Evolutionary conservation across 192 early-diverging fungal species (phyloP).

Genomic region (Coemansia sp.): DNA sequence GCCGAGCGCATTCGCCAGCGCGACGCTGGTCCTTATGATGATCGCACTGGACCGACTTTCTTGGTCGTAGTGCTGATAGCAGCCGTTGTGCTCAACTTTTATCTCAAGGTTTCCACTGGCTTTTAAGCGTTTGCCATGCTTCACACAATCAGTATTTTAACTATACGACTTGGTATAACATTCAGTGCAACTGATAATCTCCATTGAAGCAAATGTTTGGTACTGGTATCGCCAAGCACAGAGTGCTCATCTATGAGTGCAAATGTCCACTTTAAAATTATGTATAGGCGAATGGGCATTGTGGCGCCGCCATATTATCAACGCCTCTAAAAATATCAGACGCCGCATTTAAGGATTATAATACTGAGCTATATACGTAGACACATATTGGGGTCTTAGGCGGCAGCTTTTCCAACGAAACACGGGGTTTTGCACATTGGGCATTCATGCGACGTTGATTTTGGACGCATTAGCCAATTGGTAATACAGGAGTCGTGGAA

Average conservation of each 20-base stretch:
- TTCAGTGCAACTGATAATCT: too few relatives aligned
- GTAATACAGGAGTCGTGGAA: conserved; percentile 70
- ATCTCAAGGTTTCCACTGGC: conserved; percentile 57
- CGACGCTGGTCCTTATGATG: conserved; percentile 77
- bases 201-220: too few relatives aligned
- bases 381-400: conserved; percentile 23
- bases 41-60: conserved; percentile 70
- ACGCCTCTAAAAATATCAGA: neutral
- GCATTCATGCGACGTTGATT: conserved; percentile 46
- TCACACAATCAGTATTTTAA: neutral
- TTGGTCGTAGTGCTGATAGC: conserved; percentile 69
- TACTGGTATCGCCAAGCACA: too few relatives aligned
- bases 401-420: conserved; percentile 23
- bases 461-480: conserved; percentile 40
- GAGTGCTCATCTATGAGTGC: too few relatives aligned
- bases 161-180: too few relatives aligned
- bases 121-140: neutral
- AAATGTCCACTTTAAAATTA: too few relatives aligned
- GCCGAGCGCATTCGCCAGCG: conserved; percentile 68
- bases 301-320: neutral
- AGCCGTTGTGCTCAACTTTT: conserved; percentile 76
- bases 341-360: neutral
- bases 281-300: neutral
- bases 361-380: neutral
- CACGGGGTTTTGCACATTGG: conserved; percentile 52